Conservation (phyloP, 345 rosid genomes). For the Gossypium anomalum region DNA sequence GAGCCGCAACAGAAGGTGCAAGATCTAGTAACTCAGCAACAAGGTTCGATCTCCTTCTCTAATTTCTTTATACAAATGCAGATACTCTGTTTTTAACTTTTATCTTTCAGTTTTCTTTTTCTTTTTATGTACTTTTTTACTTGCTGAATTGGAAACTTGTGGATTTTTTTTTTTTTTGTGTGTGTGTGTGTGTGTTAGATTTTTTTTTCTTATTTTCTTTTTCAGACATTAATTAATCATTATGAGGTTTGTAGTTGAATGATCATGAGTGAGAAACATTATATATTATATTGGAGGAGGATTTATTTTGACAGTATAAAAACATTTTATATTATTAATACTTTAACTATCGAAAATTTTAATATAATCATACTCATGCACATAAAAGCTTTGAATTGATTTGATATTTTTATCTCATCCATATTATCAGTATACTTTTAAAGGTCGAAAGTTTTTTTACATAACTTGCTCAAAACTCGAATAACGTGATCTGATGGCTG, state of each 20-base stretch:
- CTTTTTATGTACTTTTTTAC: neutral
- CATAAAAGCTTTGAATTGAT: neutral
- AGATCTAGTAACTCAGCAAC: conserved; percentile 29
- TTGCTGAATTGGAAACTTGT: neutral
- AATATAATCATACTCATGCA: neutral
- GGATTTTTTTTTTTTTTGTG: neutral
- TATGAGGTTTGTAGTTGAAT: neutral
- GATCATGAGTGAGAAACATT: neutral
- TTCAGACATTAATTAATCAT: neutral
- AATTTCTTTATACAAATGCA: neutral
- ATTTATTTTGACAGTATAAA: no score
- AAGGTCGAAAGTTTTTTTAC: neutral
- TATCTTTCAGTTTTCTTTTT: neutral
- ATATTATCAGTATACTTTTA: neutral
- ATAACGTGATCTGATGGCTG: neutral
- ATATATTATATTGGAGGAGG: no score
- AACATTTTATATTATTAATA: no score
- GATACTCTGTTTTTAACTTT: conserved; percentile 1
- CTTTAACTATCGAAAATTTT: no score
- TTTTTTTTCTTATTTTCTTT: neutral
- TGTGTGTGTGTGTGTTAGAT: neutral
- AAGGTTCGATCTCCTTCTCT: conserved; percentile 27
- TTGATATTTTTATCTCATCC: neutral
- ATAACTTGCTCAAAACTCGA: neutral
- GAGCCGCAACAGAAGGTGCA: conserved; percentile 30